A percentile compares a stretch with the other conserved stretches of the same genome.
phyloP scores from a whole-genome alignment of 306 rosid genomes.

The Medicago arabica region DNA sequence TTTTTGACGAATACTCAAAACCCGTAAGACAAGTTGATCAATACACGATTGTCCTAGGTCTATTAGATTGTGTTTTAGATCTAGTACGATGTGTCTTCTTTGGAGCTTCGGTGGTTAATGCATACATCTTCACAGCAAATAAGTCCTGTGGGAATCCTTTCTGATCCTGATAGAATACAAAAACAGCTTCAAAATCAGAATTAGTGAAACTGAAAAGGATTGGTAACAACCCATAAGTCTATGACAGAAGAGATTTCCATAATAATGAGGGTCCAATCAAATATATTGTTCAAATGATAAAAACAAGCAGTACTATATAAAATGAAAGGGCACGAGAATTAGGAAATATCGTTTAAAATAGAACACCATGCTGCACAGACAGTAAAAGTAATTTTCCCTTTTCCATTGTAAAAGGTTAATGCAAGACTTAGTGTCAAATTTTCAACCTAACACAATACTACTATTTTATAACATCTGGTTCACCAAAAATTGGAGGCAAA shows the following conservation, averaged over 20 bases:
- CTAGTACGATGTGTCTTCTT: constrained; percentile 61
- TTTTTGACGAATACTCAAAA: background rate
- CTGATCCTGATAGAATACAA: constrained; percentile 71
- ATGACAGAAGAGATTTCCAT: background rate
- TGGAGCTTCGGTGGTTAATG: constrained; percentile 69
- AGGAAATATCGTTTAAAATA: background rate
- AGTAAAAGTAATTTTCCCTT: background rate
- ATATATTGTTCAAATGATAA: too few relatives aligned
- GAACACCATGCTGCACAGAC: background rate
- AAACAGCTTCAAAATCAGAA: background rate
- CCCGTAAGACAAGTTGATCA: constrained; percentile 36
- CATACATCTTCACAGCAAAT: constrained; percentile 94
- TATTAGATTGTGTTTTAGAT: constrained; percentile 65
- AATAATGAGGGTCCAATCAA: background rate
- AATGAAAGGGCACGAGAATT: background rate
- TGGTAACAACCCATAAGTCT: background rate
- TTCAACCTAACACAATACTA: too few relatives aligned
- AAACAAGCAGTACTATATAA: too few relatives aligned
- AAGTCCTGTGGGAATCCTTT: constrained; percentile 76
- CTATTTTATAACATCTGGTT: too few relatives aligned
- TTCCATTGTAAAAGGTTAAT: background rate
- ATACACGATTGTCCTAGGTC: constrained; percentile 74
- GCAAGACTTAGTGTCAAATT: background rate
- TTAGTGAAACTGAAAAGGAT: background rate
- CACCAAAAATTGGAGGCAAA: too few relatives aligned